These are phyloP conservation scores for Grosmannia penicillata DNA, from an alignment of 2,329 filamentous ascomycete genomes.

Conservation along the genomic window DNA sequence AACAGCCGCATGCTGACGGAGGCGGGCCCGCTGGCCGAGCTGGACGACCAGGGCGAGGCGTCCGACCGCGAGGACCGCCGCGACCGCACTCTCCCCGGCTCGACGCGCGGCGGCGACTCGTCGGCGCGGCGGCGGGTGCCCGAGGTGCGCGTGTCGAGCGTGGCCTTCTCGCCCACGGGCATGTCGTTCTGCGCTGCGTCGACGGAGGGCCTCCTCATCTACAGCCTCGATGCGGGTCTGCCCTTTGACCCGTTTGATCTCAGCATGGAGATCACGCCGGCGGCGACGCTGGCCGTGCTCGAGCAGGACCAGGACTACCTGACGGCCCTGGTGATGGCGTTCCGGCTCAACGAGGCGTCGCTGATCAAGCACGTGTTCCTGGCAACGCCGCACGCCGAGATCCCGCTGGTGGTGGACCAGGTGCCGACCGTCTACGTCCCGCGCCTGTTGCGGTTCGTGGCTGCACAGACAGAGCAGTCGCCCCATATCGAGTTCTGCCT, in stretches of 20 bases:
- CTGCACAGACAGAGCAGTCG: constrained; percentile 72
- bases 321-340: constrained; percentile 91
- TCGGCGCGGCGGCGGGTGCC: constrained; percentile 62
- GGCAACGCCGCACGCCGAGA: constrained; percentile 58
- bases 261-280: constrained; percentile 83
- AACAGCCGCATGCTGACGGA: constrained; percentile 88
- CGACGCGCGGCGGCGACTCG: constrained; percentile 70
- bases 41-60: constrained; percentile 77
- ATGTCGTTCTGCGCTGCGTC: constrained; percentile 87
- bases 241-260: constrained; percentile 95
- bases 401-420: constrained; percentile 62
- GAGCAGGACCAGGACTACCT: constrained; percentile 63
- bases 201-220: constrained; percentile 86
- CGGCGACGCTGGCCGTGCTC: constrained; percentile 58
- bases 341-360: constrained; percentile 77
- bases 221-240: constrained; percentile 71
- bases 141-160: constrained; percentile 70
- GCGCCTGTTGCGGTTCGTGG: constrained; percentile 73
- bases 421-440: constrained; percentile 78
- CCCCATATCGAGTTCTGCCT: constrained; percentile 93
- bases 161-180: constrained; percentile 80
- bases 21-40: constrained; percentile 67
- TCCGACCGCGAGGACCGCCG: constrained; percentile 79
- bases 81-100: constrained; percentile 68
- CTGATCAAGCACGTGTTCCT: constrained; percentile 80